A percentile compares a stretch with the other conserved stretches of the same genome.
Evolutionary conservation across 768 basidiomycete species (phyloP).

Genomic region (Trametes maxima): DNA sequence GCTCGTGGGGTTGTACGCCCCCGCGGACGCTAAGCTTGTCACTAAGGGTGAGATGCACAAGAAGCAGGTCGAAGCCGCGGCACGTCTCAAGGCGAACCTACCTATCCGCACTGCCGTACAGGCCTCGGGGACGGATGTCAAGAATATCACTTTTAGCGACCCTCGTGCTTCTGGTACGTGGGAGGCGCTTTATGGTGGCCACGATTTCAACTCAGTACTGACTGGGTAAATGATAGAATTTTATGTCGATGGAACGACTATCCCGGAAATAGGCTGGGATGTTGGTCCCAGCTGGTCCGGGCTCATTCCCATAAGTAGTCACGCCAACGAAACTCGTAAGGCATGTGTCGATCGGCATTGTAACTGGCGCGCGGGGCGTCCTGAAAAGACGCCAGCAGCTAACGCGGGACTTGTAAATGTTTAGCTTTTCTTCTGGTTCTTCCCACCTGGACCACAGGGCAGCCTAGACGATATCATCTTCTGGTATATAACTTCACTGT

Average conservation of each 20-base stretch:
- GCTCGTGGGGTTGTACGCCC: background rate
- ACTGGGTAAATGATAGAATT: conserved; percentile 49
- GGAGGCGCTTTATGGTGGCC: background rate
- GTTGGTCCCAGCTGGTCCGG: conserved; percentile 79
- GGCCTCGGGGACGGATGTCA: conserved; percentile 31
- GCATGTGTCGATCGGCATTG: conserved; percentile 34
- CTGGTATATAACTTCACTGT: conserved; percentile 47
- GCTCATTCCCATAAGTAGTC: conserved; percentile 66
- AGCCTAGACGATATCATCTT: conserved; percentile 74
- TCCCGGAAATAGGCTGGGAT: conserved; percentile 73
- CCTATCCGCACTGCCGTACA: conserved; percentile 2
- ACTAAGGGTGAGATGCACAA: conserved; percentile 46
- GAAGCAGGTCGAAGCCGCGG: conserved; percentile 51
- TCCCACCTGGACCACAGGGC: conserved; percentile 75
- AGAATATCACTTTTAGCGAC: conserved; percentile 74
- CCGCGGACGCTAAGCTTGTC: conserved; percentile 18
- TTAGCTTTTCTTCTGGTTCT: conserved; percentile 84
- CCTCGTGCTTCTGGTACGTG: conserved; percentile 58
- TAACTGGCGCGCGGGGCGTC: background rate
- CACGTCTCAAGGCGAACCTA: conserved; percentile 35
- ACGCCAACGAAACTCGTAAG: conserved; percentile 66
- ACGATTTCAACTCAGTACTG: background rate
- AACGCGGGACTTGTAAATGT: background rate
- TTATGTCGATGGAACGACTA: conserved; percentile 63
- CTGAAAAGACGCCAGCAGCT: background rate